Conservation (phyloP, 2,329 filamentous ascomycete species). For the Thielaviopsis euricoi region DNA sequence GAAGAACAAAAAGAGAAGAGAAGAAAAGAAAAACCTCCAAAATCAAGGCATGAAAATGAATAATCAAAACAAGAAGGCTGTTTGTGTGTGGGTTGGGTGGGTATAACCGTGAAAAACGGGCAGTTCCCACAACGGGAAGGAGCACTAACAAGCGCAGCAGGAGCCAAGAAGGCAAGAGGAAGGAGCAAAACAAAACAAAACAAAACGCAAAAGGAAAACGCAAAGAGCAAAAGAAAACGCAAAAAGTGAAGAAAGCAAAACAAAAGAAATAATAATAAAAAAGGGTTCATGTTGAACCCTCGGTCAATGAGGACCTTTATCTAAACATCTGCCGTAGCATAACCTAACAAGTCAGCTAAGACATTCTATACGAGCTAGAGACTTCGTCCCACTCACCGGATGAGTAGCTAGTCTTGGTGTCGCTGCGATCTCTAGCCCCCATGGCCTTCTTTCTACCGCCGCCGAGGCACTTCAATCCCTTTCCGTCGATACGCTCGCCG, state of each 20-base stretch:
- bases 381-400: neutral
- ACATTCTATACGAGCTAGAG: neutral
- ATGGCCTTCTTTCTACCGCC: neutral
- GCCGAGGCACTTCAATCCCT: constrained; percentile 13
- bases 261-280: neutral
- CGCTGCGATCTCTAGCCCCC: neutral
- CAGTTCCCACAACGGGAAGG: neutral
- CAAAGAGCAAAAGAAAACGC: neutral
- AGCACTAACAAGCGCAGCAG: neutral
- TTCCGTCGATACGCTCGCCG: constrained; percentile 16
- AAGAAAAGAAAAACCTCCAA: neutral
- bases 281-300: neutral
- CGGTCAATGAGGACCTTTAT: neutral
- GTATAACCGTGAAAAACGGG: neutral
- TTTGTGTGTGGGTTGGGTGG: no score
- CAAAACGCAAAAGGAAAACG: neutral
- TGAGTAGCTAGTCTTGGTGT: constrained; percentile 1
- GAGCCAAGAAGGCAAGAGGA: neutral
- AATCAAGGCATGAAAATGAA: neutral
- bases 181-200: neutral
- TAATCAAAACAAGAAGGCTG: neutral
- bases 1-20: neutral
- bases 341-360: neutral
- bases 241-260: neutral
- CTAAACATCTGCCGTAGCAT: neutral